Conservation (phyloP, 495 filamentous ascomycete species). For the Aspergillus panamensis region DNA sequence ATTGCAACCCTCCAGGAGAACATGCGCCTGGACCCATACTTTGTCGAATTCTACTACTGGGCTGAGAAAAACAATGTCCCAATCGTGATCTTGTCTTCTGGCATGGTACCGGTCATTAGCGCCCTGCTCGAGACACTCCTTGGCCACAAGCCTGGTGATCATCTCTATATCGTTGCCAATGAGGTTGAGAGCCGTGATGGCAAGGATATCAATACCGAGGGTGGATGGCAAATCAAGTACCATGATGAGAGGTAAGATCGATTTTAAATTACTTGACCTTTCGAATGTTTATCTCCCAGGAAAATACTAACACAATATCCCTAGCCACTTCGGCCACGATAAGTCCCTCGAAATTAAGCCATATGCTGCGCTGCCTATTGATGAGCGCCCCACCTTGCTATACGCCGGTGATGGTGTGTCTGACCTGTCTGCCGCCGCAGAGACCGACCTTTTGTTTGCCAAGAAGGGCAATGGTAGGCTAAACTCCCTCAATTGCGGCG, state of each 20-base stretch:
- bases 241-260: slow-evolving; percentile 72
- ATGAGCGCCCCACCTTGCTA: slow-evolving; percentile 68
- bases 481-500: not conserved
- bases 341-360: slow-evolving; percentile 84
- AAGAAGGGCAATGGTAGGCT: slow-evolving; percentile 80
- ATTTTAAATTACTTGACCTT: no score
- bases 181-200: slow-evolving; percentile 63
- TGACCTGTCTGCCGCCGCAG: slow-evolving; percentile 79
- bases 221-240: slow-evolving; percentile 83
- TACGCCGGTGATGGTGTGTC: slow-evolving; percentile 92
- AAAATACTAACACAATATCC: slow-evolving; percentile 19
- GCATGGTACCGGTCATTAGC: slow-evolving; percentile 89
- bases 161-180: slow-evolving; percentile 84
- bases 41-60: slow-evolving; percentile 84
- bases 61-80: slow-evolving; percentile 75
- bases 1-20: slow-evolving; percentile 70
- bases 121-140: slow-evolving; percentile 75
- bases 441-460: slow-evolving; percentile 87
- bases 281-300: no score
- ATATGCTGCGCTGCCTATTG: slow-evolving; percentile 68
- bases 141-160: slow-evolving; percentile 59
- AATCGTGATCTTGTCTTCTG: slow-evolving; percentile 83
- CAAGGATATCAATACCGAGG: slow-evolving; percentile 70
- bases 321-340: slow-evolving; percentile 84
- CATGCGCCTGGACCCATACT: slow-evolving; percentile 82